Evolutionary conservation across 164 flowering plant genomes (phyloP).

Genomic region (Taxillus chinensis): DNA sequence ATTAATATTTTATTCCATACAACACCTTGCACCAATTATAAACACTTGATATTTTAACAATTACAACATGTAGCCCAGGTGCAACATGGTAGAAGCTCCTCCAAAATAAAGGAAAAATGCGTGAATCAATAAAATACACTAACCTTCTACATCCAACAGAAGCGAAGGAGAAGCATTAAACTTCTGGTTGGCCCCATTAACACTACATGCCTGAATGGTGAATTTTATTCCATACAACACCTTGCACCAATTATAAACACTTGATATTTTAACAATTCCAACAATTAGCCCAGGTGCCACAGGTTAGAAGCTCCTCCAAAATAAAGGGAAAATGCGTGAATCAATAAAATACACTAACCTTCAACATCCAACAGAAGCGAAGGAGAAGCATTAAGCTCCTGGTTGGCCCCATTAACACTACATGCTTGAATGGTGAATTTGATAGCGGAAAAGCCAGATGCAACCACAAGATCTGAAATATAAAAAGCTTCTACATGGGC

Average conservation of each 20-base stretch:
- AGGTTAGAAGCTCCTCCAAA: background rate
- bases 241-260: no score
- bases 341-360: slow-evolving; percentile 14
- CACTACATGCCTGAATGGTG: slow-evolving; percentile 50
- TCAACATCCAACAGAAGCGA: slow-evolving; percentile 25
- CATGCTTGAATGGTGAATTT: slow-evolving; percentile 62
- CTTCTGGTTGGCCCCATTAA: slow-evolving; percentile 49
- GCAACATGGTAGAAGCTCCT: no score
- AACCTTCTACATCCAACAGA: slow-evolving; percentile 28
- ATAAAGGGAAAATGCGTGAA: background rate
- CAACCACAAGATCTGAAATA: slow-evolving; percentile 38
- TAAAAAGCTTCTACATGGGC: slow-evolving; percentile 60
- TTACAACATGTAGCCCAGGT: no score
- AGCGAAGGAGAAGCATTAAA: slow-evolving; percentile 47
- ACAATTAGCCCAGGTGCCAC: no score
- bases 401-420: slow-evolving; percentile 42
- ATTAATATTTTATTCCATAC: no score
- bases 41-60: no score
- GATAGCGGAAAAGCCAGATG: slow-evolving; percentile 29
- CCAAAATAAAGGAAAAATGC: no score
- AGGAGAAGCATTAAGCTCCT: slow-evolving; percentile 51
- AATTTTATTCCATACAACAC: no score
- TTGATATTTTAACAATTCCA: no score
- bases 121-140: slow-evolving; percentile 1
- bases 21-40: no score